Conservation (phyloP, 2,329 filamentous ascomycete species). For the Penicillium psychrosexuale region DNA sequence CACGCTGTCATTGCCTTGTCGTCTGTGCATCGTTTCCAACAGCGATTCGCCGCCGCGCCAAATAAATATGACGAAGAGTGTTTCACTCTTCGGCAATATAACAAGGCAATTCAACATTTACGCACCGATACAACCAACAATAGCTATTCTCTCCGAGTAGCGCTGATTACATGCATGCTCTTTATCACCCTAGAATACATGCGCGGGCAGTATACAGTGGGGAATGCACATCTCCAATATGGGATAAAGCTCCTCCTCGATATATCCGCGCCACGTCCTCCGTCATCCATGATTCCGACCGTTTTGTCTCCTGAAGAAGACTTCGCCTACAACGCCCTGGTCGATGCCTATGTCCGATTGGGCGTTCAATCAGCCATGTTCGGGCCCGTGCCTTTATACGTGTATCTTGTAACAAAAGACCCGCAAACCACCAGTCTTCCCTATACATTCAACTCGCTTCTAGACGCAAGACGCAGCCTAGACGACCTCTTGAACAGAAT, state of each 20-base stretch:
- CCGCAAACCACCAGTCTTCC: slow-evolving; percentile 10
- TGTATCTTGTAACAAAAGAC: slow-evolving; percentile 13
- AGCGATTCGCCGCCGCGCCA: not conserved
- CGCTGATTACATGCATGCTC: slow-evolving; percentile 43
- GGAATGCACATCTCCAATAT: slow-evolving; percentile 30
- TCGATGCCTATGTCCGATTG: slow-evolving; percentile 29
- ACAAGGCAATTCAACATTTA: slow-evolving; percentile 39
- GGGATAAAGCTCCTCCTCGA: slow-evolving; percentile 31
- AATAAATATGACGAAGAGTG: slow-evolving; percentile 25
- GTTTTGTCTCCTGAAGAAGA: slow-evolving; percentile 12
- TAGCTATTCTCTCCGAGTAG: slow-evolving; percentile 33
- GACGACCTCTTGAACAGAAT: slow-evolving; percentile 21
- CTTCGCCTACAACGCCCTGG: slow-evolving; percentile 20
- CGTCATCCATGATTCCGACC: slow-evolving; percentile 12
- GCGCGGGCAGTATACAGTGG: slow-evolving; percentile 29
- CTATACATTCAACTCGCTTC: slow-evolving; percentile 11
- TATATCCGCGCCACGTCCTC: slow-evolving; percentile 1
- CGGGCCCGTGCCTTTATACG: slow-evolving; percentile 18
- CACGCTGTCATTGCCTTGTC: slow-evolving; percentile 45
- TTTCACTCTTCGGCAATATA: slow-evolving; percentile 40
- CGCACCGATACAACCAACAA: slow-evolving; percentile 25
- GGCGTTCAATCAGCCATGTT: slow-evolving; percentile 29
- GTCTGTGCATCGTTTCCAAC: slow-evolving; percentile 33
- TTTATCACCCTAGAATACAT: slow-evolving; percentile 45
- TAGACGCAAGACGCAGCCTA: slow-evolving; percentile 21